These are phyloP conservation scores for Aspergillus bertholletiae DNA, from an alignment of 495 filamentous ascomycete species.

Conservation along the genomic window DNA sequence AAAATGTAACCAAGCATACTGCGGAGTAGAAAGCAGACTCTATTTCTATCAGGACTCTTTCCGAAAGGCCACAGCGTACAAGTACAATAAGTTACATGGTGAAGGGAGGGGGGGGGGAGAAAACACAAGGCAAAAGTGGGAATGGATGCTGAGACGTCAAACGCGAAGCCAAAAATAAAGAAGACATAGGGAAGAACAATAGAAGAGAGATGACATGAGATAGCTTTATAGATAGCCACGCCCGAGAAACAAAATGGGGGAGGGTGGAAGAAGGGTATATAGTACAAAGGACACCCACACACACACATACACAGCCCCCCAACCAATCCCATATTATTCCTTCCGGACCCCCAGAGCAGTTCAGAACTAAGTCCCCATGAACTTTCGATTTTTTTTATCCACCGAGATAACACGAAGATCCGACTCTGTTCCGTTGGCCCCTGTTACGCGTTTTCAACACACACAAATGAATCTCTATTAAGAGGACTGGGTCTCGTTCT, in stretches of 20 bases:
- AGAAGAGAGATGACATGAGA: conserved; percentile 8
- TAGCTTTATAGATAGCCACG: neutral
- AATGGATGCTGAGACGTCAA: conserved; percentile 24
- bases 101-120: conserved; percentile 4
- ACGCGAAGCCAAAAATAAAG: conserved; percentile 5
- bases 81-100: conserved; percentile 35
- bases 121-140: conserved; percentile 18
- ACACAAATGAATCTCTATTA: no score
- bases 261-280: neutral
- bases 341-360: neutral
- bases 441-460: neutral
- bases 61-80: conserved; percentile 17
- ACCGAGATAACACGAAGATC: neutral
- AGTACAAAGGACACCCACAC: neutral
- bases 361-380: neutral
- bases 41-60: conserved; percentile 10
- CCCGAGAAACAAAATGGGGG: neutral
- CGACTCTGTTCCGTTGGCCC: neutral
- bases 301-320: neutral
- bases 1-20: neutral
- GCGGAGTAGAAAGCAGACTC: conserved; percentile 2
- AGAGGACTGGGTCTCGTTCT: conserved; percentile 18
- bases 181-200: conserved; percentile 11
- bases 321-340: neutral
- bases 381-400: neutral